These are phyloP conservation scores for Raffaelea deltoideospora DNA, from an alignment of 2,329 filamentous ascomycete genomes.

Conservation along the genomic window DNA sequence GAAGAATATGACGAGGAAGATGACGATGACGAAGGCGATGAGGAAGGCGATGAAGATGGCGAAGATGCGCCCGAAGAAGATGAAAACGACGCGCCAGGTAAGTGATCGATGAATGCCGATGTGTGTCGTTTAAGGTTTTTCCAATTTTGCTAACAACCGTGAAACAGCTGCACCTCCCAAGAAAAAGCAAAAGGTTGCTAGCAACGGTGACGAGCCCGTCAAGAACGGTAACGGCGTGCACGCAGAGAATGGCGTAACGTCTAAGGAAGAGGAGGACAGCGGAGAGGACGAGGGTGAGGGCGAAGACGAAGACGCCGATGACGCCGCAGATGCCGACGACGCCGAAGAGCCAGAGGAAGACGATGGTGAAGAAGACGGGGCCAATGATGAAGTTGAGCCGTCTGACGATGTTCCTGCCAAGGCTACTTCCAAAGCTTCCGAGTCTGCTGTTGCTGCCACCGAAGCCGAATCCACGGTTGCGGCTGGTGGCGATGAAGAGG, in stretches of 20 bases:
- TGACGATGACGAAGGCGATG: conserved; percentile 14
- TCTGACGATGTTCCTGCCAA: conserved; percentile 6
- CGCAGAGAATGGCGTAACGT: conserved; percentile 10
- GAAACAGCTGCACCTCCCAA: conserved; percentile 23
- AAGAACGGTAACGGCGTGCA: conserved; percentile 11
- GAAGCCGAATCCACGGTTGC: conserved; percentile 4
- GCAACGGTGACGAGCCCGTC: conserved; percentile 14
- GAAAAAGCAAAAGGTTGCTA: conserved; percentile 35
- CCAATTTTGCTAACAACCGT: conserved; percentile 11
- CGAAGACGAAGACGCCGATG: conserved; percentile 15
- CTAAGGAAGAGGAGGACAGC: conserved; percentile 10
- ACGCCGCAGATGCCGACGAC: conserved; percentile 18
- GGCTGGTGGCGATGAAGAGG: conserved; percentile 8
- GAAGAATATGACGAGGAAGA: conserved; percentile 16
- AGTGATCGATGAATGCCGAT: not conserved
- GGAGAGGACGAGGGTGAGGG: conserved; percentile 14
- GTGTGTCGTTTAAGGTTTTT: too few species aligned
- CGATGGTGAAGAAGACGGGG: conserved; percentile 3
- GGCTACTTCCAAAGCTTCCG: conserved; percentile 5
- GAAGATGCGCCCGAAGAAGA: conserved; percentile 20
- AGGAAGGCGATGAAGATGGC: conserved; percentile 24
- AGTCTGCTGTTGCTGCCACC: conserved; percentile 4
- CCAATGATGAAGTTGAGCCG: too few species aligned
- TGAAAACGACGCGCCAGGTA: conserved; percentile 3
- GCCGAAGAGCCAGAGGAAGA: conserved; percentile 15